These are phyloP conservation scores for Exophiala lecanii-corni DNA, from an alignment of 2,329 filamentous ascomycete genomes.

Conservation along the genomic window DNA sequence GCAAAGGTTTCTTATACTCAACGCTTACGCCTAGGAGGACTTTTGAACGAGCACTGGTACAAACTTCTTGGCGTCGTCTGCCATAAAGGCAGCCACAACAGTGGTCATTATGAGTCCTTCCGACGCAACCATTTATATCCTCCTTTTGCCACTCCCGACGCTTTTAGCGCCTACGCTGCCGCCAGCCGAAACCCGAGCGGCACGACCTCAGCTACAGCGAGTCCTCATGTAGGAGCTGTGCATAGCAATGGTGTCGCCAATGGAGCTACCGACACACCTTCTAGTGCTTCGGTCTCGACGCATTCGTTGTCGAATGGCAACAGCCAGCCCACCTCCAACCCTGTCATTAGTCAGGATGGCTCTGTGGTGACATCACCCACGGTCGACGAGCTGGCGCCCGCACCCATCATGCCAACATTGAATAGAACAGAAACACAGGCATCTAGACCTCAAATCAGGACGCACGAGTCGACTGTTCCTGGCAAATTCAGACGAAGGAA, in stretches of 20 bases:
- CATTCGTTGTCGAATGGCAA: conserved; percentile 14
- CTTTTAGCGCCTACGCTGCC: conserved; percentile 69
- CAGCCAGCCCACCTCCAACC: conserved; percentile 19
- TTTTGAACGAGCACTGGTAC: conserved; percentile 74
- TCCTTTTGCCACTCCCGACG: conserved; percentile 77
- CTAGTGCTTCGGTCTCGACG: conserved; percentile 22
- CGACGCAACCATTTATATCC: conserved; percentile 73
- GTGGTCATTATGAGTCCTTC: conserved; percentile 96
- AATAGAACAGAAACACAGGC: conserved; percentile 21
- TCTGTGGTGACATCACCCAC: not conserved
- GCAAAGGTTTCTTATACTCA: conserved; percentile 94
- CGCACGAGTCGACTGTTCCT: conserved; percentile 27
- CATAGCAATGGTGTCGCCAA: conserved; percentile 29
- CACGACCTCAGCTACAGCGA: conserved; percentile 45
- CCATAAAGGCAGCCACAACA: conserved; percentile 92
- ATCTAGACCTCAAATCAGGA: conserved; percentile 21
- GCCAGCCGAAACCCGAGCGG: conserved; percentile 61
- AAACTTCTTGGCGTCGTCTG: conserved; percentile 82
- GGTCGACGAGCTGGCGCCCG: conserved; percentile 3
- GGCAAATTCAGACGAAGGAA: conserved; percentile 50
- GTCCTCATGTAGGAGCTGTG: conserved; percentile 42
- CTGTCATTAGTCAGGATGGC: conserved; percentile 4
- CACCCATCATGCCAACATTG: conserved; percentile 7
- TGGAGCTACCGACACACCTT: conserved; percentile 27
- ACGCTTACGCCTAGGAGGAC: conserved; percentile 71